A percentile compares a stretch with the other conserved stretches of the same genome.
Evolutionary conservation across 2,329 filamentous ascomycete species (phyloP).

Genomic region (Aulographum hederae): DNA sequence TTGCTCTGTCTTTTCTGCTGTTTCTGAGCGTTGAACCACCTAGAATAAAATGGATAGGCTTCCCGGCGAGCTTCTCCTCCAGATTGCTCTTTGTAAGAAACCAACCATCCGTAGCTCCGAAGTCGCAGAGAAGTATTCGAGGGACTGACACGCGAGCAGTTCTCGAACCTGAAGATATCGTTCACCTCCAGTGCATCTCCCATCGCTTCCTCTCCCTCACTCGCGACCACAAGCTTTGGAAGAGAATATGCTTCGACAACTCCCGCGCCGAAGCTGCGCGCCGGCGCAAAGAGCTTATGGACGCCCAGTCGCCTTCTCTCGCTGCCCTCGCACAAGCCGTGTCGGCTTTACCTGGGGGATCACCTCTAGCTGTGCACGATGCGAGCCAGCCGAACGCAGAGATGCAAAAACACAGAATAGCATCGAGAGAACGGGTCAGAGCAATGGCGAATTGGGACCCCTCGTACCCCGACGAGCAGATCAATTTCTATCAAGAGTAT

Average conservation of each 20-base stretch:
- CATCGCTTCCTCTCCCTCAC: slow-evolving; percentile 42
- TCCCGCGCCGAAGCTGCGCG: slow-evolving; percentile 49
- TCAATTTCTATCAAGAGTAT: slow-evolving; percentile 81
- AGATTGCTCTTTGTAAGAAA: too few relatives aligned
- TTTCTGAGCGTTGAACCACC: too few relatives aligned
- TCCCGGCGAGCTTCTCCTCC: too few relatives aligned
- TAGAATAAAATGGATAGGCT: too few relatives aligned
- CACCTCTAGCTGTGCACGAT: slow-evolving; percentile 8
- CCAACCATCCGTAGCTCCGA: too few relatives aligned
- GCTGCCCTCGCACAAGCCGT: slow-evolving; percentile 18
- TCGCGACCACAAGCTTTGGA: slow-evolving; percentile 64
- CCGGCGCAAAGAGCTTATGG: slow-evolving; percentile 25
- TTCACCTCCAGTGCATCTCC: slow-evolving; percentile 12
- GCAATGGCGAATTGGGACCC: slow-evolving; percentile 73
- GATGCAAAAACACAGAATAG: slow-evolving; percentile 14
- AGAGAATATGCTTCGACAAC: slow-evolving; percentile 50
- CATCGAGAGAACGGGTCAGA: slow-evolving; percentile 26
- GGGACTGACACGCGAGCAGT: too few relatives aligned
- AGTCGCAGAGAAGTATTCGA: too few relatives aligned
- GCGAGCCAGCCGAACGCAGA: slow-evolving; percentile 13
- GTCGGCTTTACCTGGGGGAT: slow-evolving; percentile 7
- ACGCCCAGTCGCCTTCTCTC: slow-evolving; percentile 22
- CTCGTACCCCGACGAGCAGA: slow-evolving; percentile 47
- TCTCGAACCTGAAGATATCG: background rate
- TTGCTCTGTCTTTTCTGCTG: too few relatives aligned